Evolutionary conservation across 2,329 filamentous ascomycete genomes (phyloP), one percentile per base, ranked within the genome.

Genomic region (Neobulgaria alba): DNA sequence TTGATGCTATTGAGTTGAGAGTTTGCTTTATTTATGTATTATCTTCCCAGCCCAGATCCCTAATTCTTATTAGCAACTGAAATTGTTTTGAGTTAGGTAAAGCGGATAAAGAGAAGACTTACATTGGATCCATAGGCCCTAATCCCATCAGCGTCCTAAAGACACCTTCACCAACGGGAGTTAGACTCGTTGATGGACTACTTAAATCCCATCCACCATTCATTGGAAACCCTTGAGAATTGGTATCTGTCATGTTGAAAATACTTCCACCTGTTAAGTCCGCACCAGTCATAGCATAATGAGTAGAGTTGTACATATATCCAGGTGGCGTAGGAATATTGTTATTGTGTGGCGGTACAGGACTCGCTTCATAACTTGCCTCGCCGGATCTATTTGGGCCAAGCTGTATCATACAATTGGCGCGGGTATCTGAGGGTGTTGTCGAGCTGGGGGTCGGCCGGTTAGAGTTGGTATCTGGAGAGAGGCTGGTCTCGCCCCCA

Each of bases 401-500:
- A 14, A 37, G 33, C 7, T 52, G 45, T 1, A 51, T n/a, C n/a
- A n/a, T n/a, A n/a, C n/a, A n/a, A 16, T 48, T 53, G 1, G 49
- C 31, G 9, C 50, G 48, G 3, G 49, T 57, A n/a, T 72, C 69
- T 2, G 69, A 71, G 2, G 64, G 58, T 5, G 61, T 63, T 51
- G 71, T 76, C 3, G 76, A 79, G 51, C 73, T 78, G 3, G 76
- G 76, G 9, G 76, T 79, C 16, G 68, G 73, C n/a, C 71, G 63
- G 45, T 67, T 73, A 2, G 74, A 77, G 35, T 36, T 41, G 1
- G 53, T 52, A 26, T 52, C 52, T 17, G 53, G 52, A 20, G 55
- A 57, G 7, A 50, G 36, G 10, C 52, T 48, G 1, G 46, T 36
- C 18, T 56, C 53, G 5, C 39, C 47, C 16, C 61, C 61, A 12